These are phyloP conservation scores for Collybia nuda DNA, from an alignment of 768 basidiomycete species.

Conservation along the genomic window DNA sequence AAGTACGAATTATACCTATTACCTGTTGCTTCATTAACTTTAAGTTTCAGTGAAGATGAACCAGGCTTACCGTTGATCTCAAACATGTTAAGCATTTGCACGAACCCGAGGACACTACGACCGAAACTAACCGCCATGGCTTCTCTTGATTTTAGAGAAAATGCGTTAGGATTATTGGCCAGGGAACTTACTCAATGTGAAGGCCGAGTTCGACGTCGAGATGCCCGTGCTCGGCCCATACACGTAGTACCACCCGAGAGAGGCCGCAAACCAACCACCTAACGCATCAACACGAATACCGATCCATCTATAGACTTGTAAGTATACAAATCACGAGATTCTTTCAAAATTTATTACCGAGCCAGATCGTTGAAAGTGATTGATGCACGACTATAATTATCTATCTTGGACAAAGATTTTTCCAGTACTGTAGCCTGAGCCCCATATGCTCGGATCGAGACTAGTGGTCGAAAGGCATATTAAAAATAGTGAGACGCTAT, in stretches of 20 bases:
- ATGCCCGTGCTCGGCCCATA: slow-evolving; percentile 46
- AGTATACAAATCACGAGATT: neutral
- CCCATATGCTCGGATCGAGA: slow-evolving; percentile 64
- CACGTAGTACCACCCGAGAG: slow-evolving; percentile 51
- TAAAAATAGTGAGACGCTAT: neutral
- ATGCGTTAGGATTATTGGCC: neutral
- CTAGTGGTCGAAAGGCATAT: slow-evolving; percentile 16
- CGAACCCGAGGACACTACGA: slow-evolving; percentile 45
- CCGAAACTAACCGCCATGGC: slow-evolving; percentile 45
- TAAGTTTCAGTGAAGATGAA: neutral
- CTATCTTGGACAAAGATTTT: slow-evolving; percentile 47
- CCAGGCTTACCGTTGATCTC: slow-evolving; percentile 38
- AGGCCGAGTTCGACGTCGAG: slow-evolving; percentile 12
- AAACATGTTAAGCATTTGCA: slow-evolving; percentile 38
- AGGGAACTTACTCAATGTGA: slow-evolving; percentile 10
- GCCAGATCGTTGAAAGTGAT: slow-evolving; percentile 46
- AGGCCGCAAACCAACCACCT: slow-evolving; percentile 51
- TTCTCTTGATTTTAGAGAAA: neutral
- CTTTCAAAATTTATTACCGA: neutral
- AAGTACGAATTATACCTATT: slow-evolving; percentile 20
- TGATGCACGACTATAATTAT: slow-evolving; percentile 45
- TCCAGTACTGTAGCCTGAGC: slow-evolving; percentile 45
- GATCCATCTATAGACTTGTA: slow-evolving; percentile 25
- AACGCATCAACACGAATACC: slow-evolving; percentile 54
- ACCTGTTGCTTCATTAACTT: no score